These are phyloP conservation scores for Phycomyces nitens DNA, from an alignment of 192 early-diverging fungal species.

Conservation along the genomic window DNA sequence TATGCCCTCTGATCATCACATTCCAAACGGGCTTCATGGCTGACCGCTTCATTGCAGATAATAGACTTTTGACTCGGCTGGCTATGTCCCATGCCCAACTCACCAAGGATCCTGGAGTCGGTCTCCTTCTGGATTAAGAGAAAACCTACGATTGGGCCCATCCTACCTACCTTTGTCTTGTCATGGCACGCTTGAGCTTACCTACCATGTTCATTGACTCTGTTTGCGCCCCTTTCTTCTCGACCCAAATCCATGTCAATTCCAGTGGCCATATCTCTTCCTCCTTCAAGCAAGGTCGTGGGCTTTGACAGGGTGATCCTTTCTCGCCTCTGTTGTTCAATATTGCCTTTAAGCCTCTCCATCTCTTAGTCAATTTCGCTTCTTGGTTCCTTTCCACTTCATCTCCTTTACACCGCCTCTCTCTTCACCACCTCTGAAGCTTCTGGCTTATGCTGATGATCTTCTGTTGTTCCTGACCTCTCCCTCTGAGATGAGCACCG, in stretches of 20 bases:
- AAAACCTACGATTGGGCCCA: constrained; percentile 30
- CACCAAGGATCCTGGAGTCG: not conserved
- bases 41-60: constrained; percentile 13
- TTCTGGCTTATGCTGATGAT: constrained; percentile 28
- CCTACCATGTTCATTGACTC: not conserved
- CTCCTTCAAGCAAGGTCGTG: constrained; percentile 23
- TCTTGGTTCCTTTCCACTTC: no score
- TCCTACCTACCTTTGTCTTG: constrained; percentile 5
- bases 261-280: constrained; percentile 14
- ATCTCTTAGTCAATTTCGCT: no score
- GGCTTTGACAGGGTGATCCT: constrained; percentile 38
- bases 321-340: constrained; percentile 23
- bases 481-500: not conserved
- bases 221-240: constrained; percentile 2
- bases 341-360: no score
- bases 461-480: constrained; percentile 1
- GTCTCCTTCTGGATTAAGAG: constrained; percentile 19
- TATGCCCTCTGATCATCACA: constrained; percentile 1
- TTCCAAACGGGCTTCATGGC: constrained; percentile 24
- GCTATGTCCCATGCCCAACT: not conserved
- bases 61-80: constrained; percentile 8
- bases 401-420: no score
- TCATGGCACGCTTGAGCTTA: constrained; percentile 6
- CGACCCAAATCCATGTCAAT: constrained; percentile 9
- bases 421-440: not conserved